Conservation (phyloP, 139 green algal genomes). For the Microglena sp. region DNA sequence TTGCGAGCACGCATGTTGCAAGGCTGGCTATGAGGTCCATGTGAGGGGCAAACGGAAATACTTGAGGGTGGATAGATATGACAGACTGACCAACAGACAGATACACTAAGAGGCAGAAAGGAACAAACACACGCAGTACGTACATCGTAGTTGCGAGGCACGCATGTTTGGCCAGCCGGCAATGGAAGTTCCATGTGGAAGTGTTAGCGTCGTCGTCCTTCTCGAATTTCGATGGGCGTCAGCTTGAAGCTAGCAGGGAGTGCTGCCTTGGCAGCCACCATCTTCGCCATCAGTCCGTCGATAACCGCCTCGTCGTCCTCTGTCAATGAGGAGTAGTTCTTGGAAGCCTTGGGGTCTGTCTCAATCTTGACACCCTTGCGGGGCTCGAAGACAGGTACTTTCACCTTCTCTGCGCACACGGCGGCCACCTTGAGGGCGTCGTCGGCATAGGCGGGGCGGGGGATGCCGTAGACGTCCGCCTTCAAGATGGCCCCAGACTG, state of each 20-base stretch:
- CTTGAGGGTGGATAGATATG: no score
- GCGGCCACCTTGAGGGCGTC: slow-evolving; percentile 38
- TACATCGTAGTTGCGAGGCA: no score
- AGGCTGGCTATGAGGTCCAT: slow-evolving; percentile 91
- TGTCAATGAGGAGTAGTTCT: background rate
- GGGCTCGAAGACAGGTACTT: slow-evolving; percentile 69
- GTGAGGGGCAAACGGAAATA: no score
- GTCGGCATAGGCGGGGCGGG: slow-evolving; percentile 53
- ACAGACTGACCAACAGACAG: no score
- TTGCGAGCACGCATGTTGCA: slow-evolving; percentile 96
- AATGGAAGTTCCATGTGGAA: no score
- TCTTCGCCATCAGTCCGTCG: slow-evolving; percentile 42
- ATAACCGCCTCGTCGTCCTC: slow-evolving; percentile 65
- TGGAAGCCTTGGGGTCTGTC: slow-evolving; percentile 85
- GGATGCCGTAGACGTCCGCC: slow-evolving; percentile 79
- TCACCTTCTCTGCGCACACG: slow-evolving; percentile 43
- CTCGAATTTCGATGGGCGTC: slow-evolving; percentile 50
- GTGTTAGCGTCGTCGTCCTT: slow-evolving; percentile 97
- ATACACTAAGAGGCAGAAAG: no score
- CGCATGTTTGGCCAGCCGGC: no score
- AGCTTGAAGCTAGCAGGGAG: slow-evolving; percentile 39
- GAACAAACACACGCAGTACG: no score
- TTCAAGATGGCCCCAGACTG: slow-evolving; percentile 77
- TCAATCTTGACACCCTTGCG: slow-evolving; percentile 89
- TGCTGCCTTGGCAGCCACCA: slow-evolving; percentile 18